Conservation (phyloP, 306 rosid genomes). For the Trifolium repens region DNA sequence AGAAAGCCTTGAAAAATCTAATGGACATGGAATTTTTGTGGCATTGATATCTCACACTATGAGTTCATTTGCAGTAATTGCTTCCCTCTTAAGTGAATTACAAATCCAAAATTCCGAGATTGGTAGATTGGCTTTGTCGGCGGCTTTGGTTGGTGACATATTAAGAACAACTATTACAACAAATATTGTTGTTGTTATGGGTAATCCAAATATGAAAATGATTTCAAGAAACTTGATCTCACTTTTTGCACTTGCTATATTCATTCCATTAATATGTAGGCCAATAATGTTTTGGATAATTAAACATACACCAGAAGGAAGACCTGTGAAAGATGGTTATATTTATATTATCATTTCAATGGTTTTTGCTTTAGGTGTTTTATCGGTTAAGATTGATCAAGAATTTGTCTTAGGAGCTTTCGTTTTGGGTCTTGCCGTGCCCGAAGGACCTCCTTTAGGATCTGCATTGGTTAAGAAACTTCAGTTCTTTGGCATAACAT, state of each 20-base stretch:
- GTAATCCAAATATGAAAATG: too few relatives aligned
- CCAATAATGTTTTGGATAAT: constrained; percentile 60
- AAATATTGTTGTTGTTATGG: neutral
- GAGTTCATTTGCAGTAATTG: constrained; percentile 49
- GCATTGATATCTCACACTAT: constrained; percentile 25
- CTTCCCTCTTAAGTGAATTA: constrained; percentile 46
- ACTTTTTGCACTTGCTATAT: neutral
- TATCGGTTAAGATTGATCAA: constrained; percentile 37
- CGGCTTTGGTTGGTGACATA: constrained; percentile 51
- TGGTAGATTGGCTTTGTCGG: constrained; percentile 51
- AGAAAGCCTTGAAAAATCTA: accelerated
- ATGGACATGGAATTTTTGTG: neutral
- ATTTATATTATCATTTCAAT: constrained; percentile 31
- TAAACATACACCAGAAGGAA: constrained; percentile 57
- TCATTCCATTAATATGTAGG: constrained; percentile 38
- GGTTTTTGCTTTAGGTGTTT: constrained; percentile 41
- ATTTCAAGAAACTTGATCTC: neutral
- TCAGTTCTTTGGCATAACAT: constrained; percentile 41
- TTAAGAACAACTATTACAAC: neutral
- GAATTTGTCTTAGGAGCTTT: constrained; percentile 54
- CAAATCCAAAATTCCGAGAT: constrained; percentile 55
- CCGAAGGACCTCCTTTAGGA: constrained; percentile 71
- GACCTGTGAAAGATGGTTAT: constrained; percentile 47
- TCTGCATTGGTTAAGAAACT: constrained; percentile 59
- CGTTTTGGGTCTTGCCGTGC: constrained; percentile 64